A percentile compares a stretch with the other conserved stretches of the same genome.
phyloP scores from a whole-genome alignment of 495 filamentous ascomycete species.

The Aspergillus affinis region DNA sequence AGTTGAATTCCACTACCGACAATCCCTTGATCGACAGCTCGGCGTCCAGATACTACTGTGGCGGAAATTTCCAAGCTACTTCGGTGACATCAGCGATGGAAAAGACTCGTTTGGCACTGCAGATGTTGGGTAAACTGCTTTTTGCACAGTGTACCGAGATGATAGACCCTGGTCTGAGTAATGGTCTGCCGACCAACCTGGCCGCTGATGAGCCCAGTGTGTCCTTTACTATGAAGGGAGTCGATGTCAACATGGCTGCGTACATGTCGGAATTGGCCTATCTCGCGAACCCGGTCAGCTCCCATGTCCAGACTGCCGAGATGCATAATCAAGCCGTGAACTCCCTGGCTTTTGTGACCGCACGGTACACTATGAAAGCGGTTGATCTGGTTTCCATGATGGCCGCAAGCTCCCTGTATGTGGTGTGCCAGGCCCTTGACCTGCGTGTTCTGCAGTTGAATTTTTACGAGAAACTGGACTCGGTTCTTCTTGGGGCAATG shows the following conservation, averaged over 20 bases:
- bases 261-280: conserved; percentile 59
- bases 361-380: conserved; percentile 55
- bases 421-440: conserved; percentile 48
- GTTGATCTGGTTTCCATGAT: conserved; percentile 57
- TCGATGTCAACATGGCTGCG: conserved; percentile 63
- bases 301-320: conserved; percentile 57
- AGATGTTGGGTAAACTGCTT: conserved; percentile 59
- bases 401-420: conserved; percentile 49
- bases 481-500: conserved; percentile 3
- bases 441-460: conserved; percentile 36
- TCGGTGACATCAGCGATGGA: conserved; percentile 64
- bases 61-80: conserved; percentile 65
- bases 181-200: conserved; percentile 62
- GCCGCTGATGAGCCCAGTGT: conserved; percentile 55
- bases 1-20: conserved; percentile 64
- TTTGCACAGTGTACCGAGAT: conserved; percentile 60
- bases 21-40: conserved; percentile 58
- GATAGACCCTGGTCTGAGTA: conserved; percentile 55
- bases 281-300: conserved; percentile 52
- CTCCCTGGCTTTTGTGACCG: conserved; percentile 56
- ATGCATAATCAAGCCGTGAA: conserved; percentile 62
- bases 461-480: conserved; percentile 7
- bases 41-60: conserved; percentile 41
- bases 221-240: conserved; percentile 60
- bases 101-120: conserved; percentile 53